Evolutionary conservation across 768 basidiomycete genomes (phyloP).

Genomic region (Suillus spraguei): DNA sequence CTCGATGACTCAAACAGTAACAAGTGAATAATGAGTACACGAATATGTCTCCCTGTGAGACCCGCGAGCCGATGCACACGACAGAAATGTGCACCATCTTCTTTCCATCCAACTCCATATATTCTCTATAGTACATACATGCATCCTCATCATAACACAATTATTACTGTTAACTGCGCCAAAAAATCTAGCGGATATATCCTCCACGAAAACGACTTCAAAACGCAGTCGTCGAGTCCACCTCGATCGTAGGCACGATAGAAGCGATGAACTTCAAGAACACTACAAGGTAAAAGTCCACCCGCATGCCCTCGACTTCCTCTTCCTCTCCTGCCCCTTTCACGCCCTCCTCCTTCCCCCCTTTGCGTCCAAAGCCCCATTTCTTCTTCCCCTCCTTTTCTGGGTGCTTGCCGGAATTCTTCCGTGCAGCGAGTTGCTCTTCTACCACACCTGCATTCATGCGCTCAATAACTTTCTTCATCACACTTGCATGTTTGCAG

Average conservation of each 20-base stretch:
- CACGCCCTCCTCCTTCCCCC: conserved; percentile 49
- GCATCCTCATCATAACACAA: conserved; percentile 5
- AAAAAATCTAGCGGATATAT: conserved; percentile 7
- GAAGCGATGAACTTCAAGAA: conserved; percentile 99
- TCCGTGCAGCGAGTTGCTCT: conserved; percentile 74
- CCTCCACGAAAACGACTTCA: conserved; percentile 27
- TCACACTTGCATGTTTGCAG: conserved; percentile 97
- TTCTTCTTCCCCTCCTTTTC: conserved; percentile 68
- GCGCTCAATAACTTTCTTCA: conserved; percentile 99
- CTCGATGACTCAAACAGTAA: too few species aligned
- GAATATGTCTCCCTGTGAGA: too few species aligned
- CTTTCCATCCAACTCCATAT: conserved; percentile 5
- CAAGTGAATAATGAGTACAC: too few species aligned
- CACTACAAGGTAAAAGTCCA: conserved; percentile 97
- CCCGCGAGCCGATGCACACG: too few species aligned
- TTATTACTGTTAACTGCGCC: background rate
- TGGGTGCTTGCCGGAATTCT: conserved; percentile 39
- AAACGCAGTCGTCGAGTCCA: conserved; percentile 86
- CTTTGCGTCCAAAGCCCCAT: conserved; percentile 81
- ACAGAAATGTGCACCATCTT: background rate
- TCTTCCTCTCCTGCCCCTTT: conserved; percentile 56
- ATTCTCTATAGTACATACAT: conserved; percentile 12
- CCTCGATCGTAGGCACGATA: conserved; percentile 98
- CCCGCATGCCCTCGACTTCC: conserved; percentile 87
- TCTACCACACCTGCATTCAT: conserved; percentile 92